Percentiles rank a stretch among this genome's conserved stretches.
Conservation (phyloP, 768 basidiomycete species). For the Cystofilobasidium bisporidii region DNA sequence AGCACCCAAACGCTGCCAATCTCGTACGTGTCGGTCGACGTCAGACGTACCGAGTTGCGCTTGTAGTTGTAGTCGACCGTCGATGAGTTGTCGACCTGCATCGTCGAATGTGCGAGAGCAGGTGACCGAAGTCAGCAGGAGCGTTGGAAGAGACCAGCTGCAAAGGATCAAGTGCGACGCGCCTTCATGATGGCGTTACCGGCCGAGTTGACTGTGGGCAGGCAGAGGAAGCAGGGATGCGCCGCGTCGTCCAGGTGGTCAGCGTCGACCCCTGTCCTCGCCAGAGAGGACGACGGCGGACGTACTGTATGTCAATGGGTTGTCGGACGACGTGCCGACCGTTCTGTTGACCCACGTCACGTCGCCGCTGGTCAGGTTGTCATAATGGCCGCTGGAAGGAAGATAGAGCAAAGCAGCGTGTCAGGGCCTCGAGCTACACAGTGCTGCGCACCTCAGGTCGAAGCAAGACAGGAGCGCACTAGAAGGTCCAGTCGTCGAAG, state of each 20-base stretch:
- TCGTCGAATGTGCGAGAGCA: too few relatives aligned
- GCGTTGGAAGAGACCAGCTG: too few relatives aligned
- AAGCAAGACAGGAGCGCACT: constrained; percentile 28
- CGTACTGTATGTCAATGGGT: neutral
- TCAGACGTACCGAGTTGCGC: constrained; percentile 59
- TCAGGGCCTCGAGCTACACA: neutral
- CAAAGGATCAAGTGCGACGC: too few relatives aligned
- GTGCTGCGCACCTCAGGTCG: too few relatives aligned
- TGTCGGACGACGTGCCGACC: constrained; percentile 21
- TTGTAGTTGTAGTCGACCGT: constrained; percentile 46
- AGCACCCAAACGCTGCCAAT: constrained; percentile 58
- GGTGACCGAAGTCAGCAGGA: too few relatives aligned
- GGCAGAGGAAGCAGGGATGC: constrained; percentile 42
- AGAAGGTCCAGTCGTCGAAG: constrained; percentile 62
- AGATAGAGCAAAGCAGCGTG: neutral
- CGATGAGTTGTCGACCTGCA: constrained; percentile 39
- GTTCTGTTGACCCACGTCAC: constrained; percentile 38
- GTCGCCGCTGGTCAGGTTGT: constrained; percentile 53
- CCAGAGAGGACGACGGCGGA: too few relatives aligned
- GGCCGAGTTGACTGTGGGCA: constrained; percentile 48
- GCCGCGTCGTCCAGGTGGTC: constrained; percentile 46
- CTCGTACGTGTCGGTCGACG: constrained; percentile 49
- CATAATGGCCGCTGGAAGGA: constrained; percentile 36
- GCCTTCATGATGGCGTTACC: constrained; percentile 65
- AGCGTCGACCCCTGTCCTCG: constrained; percentile 23